Evolutionary conservation across 768 basidiomycete genomes (phyloP).

Genomic region (Russula foetens): DNA sequence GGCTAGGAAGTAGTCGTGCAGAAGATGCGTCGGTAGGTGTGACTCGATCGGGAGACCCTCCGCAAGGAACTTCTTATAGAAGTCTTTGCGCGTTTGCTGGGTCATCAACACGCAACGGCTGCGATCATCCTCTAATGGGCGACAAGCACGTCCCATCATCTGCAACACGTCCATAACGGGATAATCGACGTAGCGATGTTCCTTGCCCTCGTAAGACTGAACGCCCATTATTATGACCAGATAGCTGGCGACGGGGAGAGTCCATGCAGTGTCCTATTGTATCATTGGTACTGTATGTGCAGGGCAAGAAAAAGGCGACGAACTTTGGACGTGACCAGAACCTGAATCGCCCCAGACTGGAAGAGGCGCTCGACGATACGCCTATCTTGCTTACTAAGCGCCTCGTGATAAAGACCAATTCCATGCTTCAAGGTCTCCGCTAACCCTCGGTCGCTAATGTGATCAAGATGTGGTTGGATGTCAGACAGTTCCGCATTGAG

Average conservation of each 20-base stretch:
- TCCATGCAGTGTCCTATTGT: constrained; percentile 88
- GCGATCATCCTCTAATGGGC: constrained; percentile 78
- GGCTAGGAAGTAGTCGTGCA: constrained; percentile 97
- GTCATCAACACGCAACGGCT: constrained; percentile 96
- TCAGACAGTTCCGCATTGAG: constrained; percentile 80
- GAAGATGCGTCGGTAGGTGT: constrained; percentile 77
- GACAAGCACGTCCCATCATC: constrained; percentile 99
- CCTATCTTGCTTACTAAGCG: constrained; percentile 86
- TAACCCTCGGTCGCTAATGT: constrained; percentile 66
- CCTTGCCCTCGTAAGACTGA: constrained; percentile 92
- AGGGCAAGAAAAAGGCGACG: constrained; percentile 15
- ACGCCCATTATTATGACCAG: constrained; percentile 99
- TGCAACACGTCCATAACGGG: constrained; percentile 98
- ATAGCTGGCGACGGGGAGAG: constrained; percentile 84
- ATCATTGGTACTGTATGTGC: not conserved
- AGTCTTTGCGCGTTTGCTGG: constrained; percentile 95
- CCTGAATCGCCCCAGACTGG: constrained; percentile 90
- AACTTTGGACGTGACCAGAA: constrained; percentile 90
- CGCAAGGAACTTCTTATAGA: constrained; percentile 96
- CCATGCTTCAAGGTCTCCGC: constrained; percentile 82
- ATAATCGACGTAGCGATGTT: constrained; percentile 96
- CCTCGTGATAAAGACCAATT: constrained; percentile 94
- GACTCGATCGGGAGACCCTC: constrained; percentile 98
- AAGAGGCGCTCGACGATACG: constrained; percentile 89
- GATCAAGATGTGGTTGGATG: constrained; percentile 82